Base-by-base conservation (phyloP, 352 stramenopile species). In the Phytophthora fragariaefolia region DNA sequence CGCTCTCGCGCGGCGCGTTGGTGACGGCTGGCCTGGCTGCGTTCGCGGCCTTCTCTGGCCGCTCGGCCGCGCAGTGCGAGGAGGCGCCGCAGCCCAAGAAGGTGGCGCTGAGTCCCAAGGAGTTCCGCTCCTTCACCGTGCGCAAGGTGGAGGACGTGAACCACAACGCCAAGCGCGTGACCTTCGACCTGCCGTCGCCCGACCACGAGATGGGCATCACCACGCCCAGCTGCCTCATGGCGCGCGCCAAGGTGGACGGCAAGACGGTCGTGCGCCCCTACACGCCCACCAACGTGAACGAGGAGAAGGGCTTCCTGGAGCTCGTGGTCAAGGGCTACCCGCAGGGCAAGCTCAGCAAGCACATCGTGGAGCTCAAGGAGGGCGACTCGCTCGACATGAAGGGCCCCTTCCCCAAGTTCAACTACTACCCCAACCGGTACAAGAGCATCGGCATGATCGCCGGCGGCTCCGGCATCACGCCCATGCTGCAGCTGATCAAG, bases 301-400 rank as follows among this genome's bases (percentile, higher is more conserved):
- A 83, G 23, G 85, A 96, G 72, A 88, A 82, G 49, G 92, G 90
- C 27, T 89, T 90, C 58, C 46, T 97, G 20, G 85, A 96, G 58
- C 78, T 97, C 34, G 83, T 97, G 36, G 87, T 98, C 69, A 98
- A 98, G 74, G 80, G 82, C 15, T 98, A 98, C 72, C 76, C 87
- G 10, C 79, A 83, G 32, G 93, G 92, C 3, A 71, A 86, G 40
- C 66, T 98, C 51, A 97, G 86, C 66, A 91, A 92, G 69, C 85
- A 97, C 77, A 87, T 98, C 10, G 78, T 90, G 51, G 58, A 80
- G 32, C 80, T 98, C 20, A 84, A 97, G 56, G 74, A 83, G 22
- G 93, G 93, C 7, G 93, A 97, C 67, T 61, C 70, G 48, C 76
- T 98, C 9, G 87, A 97, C 59, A 93, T 98, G 81, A 97, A 97